These are phyloP conservation scores for Yarrowia bubula DNA, from an alignment of 805 yeast species.

Conservation along the genomic window DNA sequence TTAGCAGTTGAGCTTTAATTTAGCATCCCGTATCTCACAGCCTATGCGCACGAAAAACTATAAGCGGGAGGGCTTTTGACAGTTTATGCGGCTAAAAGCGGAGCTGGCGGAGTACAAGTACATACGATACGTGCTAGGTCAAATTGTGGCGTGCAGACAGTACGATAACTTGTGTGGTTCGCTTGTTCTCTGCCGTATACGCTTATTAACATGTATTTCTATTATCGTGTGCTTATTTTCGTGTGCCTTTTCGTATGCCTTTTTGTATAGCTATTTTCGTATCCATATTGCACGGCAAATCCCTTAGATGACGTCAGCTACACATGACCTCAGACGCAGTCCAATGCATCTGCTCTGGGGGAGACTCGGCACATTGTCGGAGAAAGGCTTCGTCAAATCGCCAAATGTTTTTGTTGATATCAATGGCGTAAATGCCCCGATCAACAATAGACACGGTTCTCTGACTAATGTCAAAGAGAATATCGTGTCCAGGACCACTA, in stretches of 20 bases:
- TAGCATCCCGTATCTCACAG: neutral
- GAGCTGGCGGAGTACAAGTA: no score
- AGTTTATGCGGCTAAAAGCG: neutral
- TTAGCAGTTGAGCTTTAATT: neutral
- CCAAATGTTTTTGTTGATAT: neutral
- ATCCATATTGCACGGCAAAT: no score
- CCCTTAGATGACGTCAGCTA: neutral
- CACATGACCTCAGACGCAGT: neutral
- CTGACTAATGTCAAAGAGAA: neutral
- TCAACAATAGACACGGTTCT: neutral
- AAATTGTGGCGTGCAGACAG: no score
- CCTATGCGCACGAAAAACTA: neutral
- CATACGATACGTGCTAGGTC: no score
- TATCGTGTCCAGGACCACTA: conserved; percentile 18
- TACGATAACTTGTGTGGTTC: no score
- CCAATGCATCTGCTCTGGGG: neutral
- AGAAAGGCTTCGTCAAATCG: conserved; percentile 14
- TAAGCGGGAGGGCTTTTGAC: neutral
- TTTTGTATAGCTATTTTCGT: no score
- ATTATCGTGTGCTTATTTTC: no score
- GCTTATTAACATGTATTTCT: no score
- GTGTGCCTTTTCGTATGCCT: no score
- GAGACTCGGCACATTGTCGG: conserved; percentile 1
- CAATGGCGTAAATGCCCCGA: conserved; percentile 4
- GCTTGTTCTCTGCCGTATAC: no score